Conservation (phyloP, 2,329 filamentous ascomycete genomes). For the Ceratocystis smalleyi region DNA sequence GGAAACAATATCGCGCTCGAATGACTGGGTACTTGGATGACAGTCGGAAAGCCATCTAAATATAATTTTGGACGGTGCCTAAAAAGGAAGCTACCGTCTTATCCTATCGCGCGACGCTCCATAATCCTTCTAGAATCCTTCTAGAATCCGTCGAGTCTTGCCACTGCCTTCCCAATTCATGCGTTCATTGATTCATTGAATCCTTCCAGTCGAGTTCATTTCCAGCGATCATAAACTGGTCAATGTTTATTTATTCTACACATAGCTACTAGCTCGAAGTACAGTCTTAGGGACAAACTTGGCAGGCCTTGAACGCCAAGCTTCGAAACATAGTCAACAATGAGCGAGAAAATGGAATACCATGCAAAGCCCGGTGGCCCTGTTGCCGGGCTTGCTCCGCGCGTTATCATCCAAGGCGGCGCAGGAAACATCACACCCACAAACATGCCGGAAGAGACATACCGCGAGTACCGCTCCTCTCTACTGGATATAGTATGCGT, state of each 20-base stretch:
- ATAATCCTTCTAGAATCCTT: neutral
- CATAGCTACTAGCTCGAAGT: too few species aligned
- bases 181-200: too few species aligned
- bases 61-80: neutral
- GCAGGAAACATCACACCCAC: slow-evolving; percentile 52
- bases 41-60: neutral
- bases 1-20: neutral
- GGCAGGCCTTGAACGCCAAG: too few species aligned
- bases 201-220: neutral
- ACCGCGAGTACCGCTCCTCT: slow-evolving; percentile 41
- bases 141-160: neutral
- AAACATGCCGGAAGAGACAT: slow-evolving; percentile 42
- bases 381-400: slow-evolving; percentile 29
- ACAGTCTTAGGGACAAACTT: too few species aligned
- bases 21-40: neutral
- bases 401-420: slow-evolving; percentile 56
- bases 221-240: neutral
- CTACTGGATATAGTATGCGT: slow-evolving; percentile 43
- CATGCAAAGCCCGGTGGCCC: neutral
- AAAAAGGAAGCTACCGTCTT: neutral
- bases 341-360: slow-evolving; percentile 11
- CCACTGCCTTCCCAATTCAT: neutral
- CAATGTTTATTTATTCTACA: too few species aligned
- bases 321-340: neutral
- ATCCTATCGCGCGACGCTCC: neutral